These are phyloP conservation scores for Balansia obtecta DNA, from an alignment of 2,329 filamentous ascomycete species.

Conservation along the genomic window DNA sequence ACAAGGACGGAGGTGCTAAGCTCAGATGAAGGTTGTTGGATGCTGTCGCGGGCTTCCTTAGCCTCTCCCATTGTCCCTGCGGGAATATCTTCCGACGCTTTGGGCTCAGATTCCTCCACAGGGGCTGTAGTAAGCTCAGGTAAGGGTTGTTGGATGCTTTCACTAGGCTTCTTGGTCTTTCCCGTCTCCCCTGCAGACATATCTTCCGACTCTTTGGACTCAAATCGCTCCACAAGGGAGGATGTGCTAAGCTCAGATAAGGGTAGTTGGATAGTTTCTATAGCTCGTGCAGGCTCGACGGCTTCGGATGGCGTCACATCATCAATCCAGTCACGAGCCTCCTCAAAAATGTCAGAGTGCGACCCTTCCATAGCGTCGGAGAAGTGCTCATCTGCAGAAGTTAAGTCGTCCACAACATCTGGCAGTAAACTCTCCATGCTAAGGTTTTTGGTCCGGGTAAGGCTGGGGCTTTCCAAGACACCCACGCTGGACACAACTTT, in stretches of 20 bases:
- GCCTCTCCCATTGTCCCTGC: no score
- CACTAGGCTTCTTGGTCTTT: conserved; percentile 5
- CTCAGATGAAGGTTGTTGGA: no score
- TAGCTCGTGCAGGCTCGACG: background rate
- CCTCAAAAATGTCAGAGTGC: conserved; percentile 12
- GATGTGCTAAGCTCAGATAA: conserved; percentile 2
- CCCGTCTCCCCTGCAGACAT: conserved; percentile 11
- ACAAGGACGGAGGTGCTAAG: no score
- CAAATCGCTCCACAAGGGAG: conserved; percentile 5
- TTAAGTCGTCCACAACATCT: conserved; percentile 18
- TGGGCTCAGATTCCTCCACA: no score
- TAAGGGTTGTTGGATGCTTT: conserved; percentile 3
- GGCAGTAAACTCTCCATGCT: conserved; percentile 7
- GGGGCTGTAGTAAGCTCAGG: conserved; percentile 3
- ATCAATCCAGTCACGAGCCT: conserved; percentile 7
- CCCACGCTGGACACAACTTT: conserved; percentile 14
- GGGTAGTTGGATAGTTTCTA: conserved; percentile 6
- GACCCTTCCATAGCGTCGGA: conserved; percentile 20
- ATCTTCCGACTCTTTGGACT: conserved; percentile 8
- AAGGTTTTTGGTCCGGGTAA: conserved; percentile 14
- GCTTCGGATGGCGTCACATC: conserved; percentile 1
- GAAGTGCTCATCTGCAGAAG: conserved; percentile 24
- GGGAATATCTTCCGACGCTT: no score
- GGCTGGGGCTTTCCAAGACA: conserved; percentile 11
- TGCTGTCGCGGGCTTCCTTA: no score